Conservation (phyloP, 139 green algal species). For the Chlamydomonas schloesseri region DNA sequence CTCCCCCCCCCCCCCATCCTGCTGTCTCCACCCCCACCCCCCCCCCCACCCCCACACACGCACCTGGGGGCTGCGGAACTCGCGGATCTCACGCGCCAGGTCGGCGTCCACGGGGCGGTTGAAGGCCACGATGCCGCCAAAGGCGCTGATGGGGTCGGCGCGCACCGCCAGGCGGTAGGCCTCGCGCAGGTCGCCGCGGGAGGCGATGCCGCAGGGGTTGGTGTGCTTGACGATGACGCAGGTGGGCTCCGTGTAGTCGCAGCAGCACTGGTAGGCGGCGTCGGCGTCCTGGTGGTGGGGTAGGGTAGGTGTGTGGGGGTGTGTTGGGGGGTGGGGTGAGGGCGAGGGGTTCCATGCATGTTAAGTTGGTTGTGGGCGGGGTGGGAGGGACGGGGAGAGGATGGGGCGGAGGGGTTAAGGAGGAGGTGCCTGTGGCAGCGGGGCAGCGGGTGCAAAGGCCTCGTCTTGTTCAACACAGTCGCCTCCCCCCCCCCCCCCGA, state of each 20-base stretch:
- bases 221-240: conserved; percentile 99
- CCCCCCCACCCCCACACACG: not conserved
- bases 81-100: conserved; percentile 92
- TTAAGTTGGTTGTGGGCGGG: no score
- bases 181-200: conserved; percentile 84
- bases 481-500: no score
- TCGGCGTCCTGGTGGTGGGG: conserved; percentile 83
- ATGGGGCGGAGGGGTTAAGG: no score
- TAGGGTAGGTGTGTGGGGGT: not conserved
- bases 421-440: no score
- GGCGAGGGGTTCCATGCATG: no score
- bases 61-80: conserved; percentile 5
- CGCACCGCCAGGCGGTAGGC: conserved; percentile 94
- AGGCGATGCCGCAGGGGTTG: conserved; percentile 97
- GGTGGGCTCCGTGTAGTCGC: conserved; percentile 75
- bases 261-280: conserved; percentile 70
- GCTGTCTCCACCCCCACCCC: not conserved
- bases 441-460: no score
- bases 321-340: not conserved
- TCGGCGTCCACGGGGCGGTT: conserved; percentile 90
- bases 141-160: conserved; percentile 96
- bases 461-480: no score
- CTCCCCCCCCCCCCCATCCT: not conserved
- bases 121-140: conserved; percentile 99
- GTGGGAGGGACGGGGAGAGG: no score